phyloP scores from a whole-genome alignment of 805 yeast species.

The Saccharomycopsis microspora region DNA sequence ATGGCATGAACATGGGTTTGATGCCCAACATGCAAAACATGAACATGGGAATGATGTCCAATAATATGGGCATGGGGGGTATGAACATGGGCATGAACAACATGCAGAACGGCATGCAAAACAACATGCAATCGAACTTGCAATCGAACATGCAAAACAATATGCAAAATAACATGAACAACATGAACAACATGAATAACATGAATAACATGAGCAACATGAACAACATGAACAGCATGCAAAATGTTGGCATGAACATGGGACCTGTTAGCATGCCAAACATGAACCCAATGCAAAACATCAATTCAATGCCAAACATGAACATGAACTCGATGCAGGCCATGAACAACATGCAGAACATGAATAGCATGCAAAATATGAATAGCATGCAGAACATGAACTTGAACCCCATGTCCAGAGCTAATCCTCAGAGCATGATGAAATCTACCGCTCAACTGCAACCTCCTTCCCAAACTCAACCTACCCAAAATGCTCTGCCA shows the following conservation, averaged over 20 bases:
- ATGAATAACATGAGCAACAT: conserved; percentile 1
- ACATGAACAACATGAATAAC: background rate
- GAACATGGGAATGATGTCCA: conserved; percentile 2
- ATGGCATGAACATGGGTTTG: background rate
- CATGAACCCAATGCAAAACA: background rate
- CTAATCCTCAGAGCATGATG: background rate
- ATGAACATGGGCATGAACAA: background rate
- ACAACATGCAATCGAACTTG: too few relatives aligned
- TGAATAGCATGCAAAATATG: conserved; percentile 1
- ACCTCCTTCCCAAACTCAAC: too few relatives aligned
- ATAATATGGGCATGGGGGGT: conserved; percentile 1
- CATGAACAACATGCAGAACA: conserved; percentile 3
- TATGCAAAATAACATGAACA: background rate
- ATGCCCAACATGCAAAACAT: conserved; percentile 1
- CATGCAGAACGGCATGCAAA: too few relatives aligned
- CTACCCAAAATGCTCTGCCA: too few relatives aligned
- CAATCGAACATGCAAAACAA: background rate
- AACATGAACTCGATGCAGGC: conserved; percentile 7
- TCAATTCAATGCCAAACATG: background rate
- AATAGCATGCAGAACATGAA: conserved; percentile 2
- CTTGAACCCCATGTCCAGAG: background rate
- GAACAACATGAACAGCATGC: background rate
- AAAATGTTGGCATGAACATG: background rate
- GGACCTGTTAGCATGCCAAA: background rate
- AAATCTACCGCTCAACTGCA: too few relatives aligned